Evolutionary conservation across 202 grass and related monocot species (phyloP), one percentile per base, ranked within the genome.

Genomic region (Eragrostis tef): DNA sequence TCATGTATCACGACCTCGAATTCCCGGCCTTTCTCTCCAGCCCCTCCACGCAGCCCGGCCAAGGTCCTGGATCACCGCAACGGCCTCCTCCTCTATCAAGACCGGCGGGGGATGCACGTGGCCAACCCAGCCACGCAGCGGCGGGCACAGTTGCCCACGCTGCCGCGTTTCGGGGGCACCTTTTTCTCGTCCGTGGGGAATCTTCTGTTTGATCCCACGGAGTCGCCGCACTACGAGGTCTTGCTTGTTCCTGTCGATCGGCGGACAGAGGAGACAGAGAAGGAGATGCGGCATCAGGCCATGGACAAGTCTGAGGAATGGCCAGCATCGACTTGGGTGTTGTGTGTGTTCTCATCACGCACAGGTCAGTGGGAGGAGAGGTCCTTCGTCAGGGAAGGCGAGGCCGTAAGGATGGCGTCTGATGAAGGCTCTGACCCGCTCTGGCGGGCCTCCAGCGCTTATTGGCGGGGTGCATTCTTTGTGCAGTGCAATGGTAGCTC

Each of bases 311-410:
- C 63, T 6, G 7, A 44, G 19, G 64, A 67, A 67, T 44, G 64
- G 64, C 39, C 39, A 67, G 39, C 76, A 74, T 79, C 31, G 3
- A 56, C 19, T n/a, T 69, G 64, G 64, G 6, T 57, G 2, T 0
- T 80, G 64, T 69, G 64, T 11, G 36, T 56, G 9, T 80, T 70
- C 64, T 80, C 64, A 69, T 70, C 78, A 46, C 51, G 65, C 20
- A 80, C 64, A 15, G 36, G 78, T 14, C 50, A 27, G 36, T 80
- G 78, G 78, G 78, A 80, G 49, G 64, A 80, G 64, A 69, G 78
- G 64, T 13, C 21, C 2, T 80, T 80, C 45, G 34, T 43, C 65
- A 21, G 50, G 2, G 78, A 80, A 80, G 64, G 78, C 9, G 36
- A 80, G 50, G 7, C 48, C 0, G 49, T 64, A 8, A 64, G n/a